These are phyloP conservation scores for Pholiota microspora DNA, from an alignment of 768 basidiomycete species.

Conservation along the genomic window DNA sequence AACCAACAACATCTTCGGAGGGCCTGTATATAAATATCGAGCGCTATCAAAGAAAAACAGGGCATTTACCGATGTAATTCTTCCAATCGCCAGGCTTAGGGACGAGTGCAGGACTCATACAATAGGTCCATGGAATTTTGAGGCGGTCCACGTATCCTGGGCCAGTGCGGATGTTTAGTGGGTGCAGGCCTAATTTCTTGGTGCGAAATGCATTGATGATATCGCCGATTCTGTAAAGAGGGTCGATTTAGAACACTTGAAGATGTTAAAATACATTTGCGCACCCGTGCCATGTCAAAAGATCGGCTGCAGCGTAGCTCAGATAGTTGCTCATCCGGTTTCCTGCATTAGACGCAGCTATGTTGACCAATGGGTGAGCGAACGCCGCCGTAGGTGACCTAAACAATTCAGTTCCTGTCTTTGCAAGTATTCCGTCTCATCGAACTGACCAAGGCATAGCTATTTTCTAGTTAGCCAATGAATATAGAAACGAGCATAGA, in stretches of 20 bases:
- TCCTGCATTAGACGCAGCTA: conserved; percentile 53
- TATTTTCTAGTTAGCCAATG: conserved; percentile 19
- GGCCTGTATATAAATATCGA: not conserved
- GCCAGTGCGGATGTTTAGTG: conserved; percentile 48
- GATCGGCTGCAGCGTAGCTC: conserved; percentile 56
- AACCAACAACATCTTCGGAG: conserved; percentile 54
- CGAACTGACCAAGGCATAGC: conserved; percentile 61
- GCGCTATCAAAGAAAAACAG: not conserved
- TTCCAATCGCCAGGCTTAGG: conserved; percentile 65
- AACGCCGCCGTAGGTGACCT: conserved; percentile 54
- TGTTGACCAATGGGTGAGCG: conserved; percentile 62
- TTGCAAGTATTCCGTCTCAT: not conserved
- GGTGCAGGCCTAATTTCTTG: conserved; percentile 43
- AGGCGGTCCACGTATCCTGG: conserved; percentile 49
- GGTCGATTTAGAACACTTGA: too few species aligned
- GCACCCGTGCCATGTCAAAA: conserved; percentile 61
- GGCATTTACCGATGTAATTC: conserved; percentile 48
- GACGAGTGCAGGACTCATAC: conserved; percentile 56
- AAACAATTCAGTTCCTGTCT: conserved; percentile 2
- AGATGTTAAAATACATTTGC: too few species aligned
- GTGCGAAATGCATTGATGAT: conserved; percentile 58
- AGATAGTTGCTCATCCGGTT: conserved; percentile 55
- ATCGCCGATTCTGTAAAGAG: conserved; percentile 52
- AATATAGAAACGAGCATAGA: conserved; percentile 15
- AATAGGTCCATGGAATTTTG: conserved; percentile 62